Conservation (phyloP, 192 early-diverging fungal species). For the Rhizophagus clarus region DNA sequence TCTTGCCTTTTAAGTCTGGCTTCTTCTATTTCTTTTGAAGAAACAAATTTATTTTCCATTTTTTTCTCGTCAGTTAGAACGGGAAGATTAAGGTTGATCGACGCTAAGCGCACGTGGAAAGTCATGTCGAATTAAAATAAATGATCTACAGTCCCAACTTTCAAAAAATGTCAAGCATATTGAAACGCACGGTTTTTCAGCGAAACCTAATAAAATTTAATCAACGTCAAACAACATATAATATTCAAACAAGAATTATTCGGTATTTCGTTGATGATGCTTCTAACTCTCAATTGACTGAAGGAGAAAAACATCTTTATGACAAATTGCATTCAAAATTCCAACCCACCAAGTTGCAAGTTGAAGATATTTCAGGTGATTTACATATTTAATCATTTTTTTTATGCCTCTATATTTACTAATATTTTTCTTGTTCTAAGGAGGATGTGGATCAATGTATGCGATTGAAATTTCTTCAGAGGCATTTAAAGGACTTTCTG, state of each 20-base stretch:
- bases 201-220: not conserved
- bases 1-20: conserved; percentile 38
- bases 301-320: conserved; percentile 76
- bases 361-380: conserved; percentile 83
- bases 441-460: conserved; percentile 98
- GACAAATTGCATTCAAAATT: conserved; percentile 73
- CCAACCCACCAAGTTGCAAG: conserved; percentile 66
- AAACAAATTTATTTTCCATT: conserved; percentile 28
- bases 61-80: too few relatives aligned
- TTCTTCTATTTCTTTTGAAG: conserved; percentile 36
- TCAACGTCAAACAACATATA: not conserved
- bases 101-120: not conserved
- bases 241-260: not conserved
- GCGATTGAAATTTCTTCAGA: conserved; percentile 84
- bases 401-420: too few relatives aligned
- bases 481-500: conserved; percentile 70
- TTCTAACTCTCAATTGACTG: conserved; percentile 33
- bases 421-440: conserved; percentile 39
- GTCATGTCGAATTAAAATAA: too few relatives aligned
- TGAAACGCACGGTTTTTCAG: not conserved
- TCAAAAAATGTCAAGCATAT: too few relatives aligned
- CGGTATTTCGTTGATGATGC: not conserved
- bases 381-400: not conserved
- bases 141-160: too few relatives aligned
- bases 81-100: not conserved